A percentile compares a stretch with the other conserved stretches of the same genome.
Conservation (phyloP, 768 basidiomycete genomes). For the Galerina sulciceps region DNA sequence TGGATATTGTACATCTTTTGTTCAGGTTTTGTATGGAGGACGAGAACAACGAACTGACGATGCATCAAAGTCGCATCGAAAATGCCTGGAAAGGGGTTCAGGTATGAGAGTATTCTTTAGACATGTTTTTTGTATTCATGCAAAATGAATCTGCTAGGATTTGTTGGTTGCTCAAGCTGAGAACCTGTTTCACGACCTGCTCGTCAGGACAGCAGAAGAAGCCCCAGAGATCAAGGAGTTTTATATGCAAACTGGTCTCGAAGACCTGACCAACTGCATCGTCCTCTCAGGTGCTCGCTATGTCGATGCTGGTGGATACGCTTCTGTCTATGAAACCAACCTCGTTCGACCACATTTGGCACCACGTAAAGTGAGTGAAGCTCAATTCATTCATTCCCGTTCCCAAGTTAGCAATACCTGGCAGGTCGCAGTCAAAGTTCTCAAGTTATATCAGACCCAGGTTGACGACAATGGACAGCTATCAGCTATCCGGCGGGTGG, state of each 20-base stretch:
- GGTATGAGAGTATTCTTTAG: too few relatives aligned
- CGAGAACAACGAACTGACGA: too few relatives aligned
- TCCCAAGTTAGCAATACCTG: background rate
- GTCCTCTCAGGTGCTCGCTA: background rate
- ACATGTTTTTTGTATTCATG: background rate
- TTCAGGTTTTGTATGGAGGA: too few relatives aligned
- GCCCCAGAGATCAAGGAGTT: background rate
- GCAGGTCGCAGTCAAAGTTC: background rate
- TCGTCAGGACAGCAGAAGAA: background rate
- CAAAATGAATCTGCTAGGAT: background rate
- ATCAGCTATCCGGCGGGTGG: background rate
- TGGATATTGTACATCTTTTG: too few relatives aligned
- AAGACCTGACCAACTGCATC: conserved; percentile 5
- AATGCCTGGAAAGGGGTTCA: too few relatives aligned
- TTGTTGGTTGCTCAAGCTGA: background rate
- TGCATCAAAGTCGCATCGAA: too few relatives aligned
- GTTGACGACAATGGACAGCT: background rate
- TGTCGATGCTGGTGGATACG: background rate
- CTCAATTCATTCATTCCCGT: background rate
- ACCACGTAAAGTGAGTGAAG: background rate
- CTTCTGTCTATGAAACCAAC: background rate
- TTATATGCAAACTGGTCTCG: background rate
- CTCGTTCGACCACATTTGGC: background rate
- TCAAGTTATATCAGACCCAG: background rate
- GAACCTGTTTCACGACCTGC: background rate